Evolutionary conservation across 164 flowering plant species (phyloP).

Genomic region (Santalum album): DNA sequence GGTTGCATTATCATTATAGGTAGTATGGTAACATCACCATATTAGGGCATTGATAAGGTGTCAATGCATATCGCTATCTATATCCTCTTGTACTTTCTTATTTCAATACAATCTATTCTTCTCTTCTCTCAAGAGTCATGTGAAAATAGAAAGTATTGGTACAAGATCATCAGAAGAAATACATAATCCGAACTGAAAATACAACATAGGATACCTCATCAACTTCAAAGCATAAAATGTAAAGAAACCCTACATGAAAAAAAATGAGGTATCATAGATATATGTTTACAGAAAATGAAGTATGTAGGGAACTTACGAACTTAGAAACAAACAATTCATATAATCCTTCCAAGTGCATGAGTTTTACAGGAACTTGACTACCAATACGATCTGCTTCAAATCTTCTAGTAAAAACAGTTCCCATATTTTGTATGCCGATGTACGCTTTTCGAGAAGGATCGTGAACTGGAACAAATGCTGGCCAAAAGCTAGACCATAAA

Average conservation of each 20-base stretch:
- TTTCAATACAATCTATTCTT: too few relatives aligned
- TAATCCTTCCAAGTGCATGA: conserved; percentile 95
- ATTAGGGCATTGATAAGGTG: too few relatives aligned
- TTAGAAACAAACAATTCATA: conserved; percentile 89
- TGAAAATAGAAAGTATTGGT: too few relatives aligned
- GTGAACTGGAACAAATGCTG: conserved; percentile 98
- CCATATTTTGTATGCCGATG: conserved; percentile 94
- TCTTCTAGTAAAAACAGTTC: conserved; percentile 84
- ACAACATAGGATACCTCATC: not conserved
- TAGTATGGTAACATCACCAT: too few relatives aligned
- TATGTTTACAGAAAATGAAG: not conserved
- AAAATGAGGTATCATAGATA: not conserved
- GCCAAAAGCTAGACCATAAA: conserved; percentile 60
- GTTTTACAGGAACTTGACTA: conserved; percentile 89
- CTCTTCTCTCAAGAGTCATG: too few relatives aligned
- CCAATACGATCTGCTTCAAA: conserved; percentile 91
- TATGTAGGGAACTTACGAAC: conserved; percentile 54
- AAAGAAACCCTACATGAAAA: not conserved
- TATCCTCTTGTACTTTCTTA: too few relatives aligned
- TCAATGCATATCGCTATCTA: too few relatives aligned
- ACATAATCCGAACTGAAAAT: too few relatives aligned
- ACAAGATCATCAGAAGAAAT: too few relatives aligned
- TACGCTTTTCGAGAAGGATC: conserved; percentile 89
- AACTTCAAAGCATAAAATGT: not conserved
- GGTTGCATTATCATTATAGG: too few relatives aligned